Evolutionary conservation across 306 rosid genomes (phyloP).

Genomic region (Trichosanthes cucumerina): DNA sequence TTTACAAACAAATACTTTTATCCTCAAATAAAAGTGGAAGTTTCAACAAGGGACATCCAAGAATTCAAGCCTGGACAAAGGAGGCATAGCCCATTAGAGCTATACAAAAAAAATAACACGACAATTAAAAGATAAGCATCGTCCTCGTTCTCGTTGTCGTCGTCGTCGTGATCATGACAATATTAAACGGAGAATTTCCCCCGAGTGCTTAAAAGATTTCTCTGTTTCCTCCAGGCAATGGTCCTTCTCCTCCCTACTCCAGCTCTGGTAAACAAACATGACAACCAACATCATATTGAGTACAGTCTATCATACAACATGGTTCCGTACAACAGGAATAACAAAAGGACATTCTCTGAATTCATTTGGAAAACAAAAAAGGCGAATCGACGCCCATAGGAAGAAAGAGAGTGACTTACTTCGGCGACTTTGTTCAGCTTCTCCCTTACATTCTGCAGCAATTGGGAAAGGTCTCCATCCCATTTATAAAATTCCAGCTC

Average conservation of each 20-base stretch:
- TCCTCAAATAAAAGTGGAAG: neutral
- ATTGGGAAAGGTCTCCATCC: constrained; percentile 71
- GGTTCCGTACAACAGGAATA: neutral
- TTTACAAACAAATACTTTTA: neutral
- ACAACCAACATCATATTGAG: neutral
- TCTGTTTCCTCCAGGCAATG: constrained; percentile 94
- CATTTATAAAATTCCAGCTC: constrained; percentile 87
- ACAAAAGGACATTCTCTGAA: neutral
- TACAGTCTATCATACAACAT: neutral
- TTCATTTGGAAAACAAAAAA: neutral
- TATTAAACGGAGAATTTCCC: constrained; percentile 88
- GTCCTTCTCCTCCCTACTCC: constrained; percentile 93
- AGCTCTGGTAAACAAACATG: constrained; percentile 28
- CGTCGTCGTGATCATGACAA: constrained; percentile 24
- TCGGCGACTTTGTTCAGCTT: constrained; percentile 82
- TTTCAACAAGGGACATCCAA: neutral
- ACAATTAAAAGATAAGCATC: constrained; percentile 11
- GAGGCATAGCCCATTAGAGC: neutral
- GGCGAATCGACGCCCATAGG: neutral
- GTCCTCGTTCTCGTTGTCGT: too few relatives aligned
- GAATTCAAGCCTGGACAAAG: neutral
- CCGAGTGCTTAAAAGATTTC: constrained; percentile 77
- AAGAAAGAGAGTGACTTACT: constrained; percentile 28
- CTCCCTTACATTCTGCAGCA: constrained; percentile 84
- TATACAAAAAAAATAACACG: neutral